Conservation (phyloP, 805 yeast species). For the Wickerhamiella cacticola region DNA sequence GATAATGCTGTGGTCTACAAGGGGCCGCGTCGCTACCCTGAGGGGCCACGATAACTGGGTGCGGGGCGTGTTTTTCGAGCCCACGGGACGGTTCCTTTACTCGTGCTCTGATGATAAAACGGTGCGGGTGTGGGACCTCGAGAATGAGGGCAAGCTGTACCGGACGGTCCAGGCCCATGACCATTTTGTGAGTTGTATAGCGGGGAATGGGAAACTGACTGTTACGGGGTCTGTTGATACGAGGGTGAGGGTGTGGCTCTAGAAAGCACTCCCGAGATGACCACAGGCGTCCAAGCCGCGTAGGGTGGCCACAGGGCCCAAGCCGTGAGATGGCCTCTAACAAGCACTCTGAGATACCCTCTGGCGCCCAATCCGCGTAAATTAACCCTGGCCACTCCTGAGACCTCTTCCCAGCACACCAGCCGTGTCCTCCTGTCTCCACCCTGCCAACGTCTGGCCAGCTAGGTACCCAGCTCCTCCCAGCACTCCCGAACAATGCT, state of each 20-base stretch:
- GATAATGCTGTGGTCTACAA: slow-evolving; percentile 61
- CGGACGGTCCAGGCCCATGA: slow-evolving; percentile 47
- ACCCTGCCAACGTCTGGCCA: no score
- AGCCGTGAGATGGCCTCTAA: no score
- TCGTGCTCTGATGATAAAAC: slow-evolving; percentile 72
- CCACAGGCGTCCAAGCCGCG: no score
- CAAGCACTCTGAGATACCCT: no score
- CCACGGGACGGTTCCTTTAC: slow-evolving; percentile 56
- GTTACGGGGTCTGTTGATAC: slow-evolving; percentile 55
- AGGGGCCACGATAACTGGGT: slow-evolving; percentile 85
- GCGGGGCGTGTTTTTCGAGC: slow-evolving; percentile 54
- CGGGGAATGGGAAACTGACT: slow-evolving; percentile 35
- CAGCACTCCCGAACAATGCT: no score
- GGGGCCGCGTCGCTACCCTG: slow-evolving; percentile 47
- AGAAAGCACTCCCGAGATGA: not conserved
- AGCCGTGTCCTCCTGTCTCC: no score
- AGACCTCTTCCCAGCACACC: no score
- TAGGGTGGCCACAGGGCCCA: no score
- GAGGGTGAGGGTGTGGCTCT: slow-evolving; percentile 42
- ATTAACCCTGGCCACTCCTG: no score
- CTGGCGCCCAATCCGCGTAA: no score
- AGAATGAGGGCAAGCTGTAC: slow-evolving; percentile 34
- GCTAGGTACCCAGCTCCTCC: no score
- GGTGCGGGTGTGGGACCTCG: slow-evolving; percentile 66
- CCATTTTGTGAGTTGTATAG: slow-evolving; percentile 59